These are phyloP conservation scores for Didymella pomorum DNA, from an alignment of 2,329 filamentous ascomycete genomes.

Conservation along the genomic window DNA sequence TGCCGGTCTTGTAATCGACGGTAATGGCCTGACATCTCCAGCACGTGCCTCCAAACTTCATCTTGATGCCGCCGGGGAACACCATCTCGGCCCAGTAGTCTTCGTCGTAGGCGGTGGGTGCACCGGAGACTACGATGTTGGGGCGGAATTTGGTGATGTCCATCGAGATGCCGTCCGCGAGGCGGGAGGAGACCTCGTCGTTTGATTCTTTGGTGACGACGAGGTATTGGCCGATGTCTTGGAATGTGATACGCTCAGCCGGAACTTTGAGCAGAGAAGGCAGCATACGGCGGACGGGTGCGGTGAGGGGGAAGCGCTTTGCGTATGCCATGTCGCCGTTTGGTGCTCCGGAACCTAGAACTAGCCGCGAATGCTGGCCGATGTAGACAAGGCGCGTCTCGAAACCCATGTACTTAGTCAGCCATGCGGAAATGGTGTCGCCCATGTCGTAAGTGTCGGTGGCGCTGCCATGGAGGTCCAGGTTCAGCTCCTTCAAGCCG, in stretches of 20 bases:
- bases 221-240: slow-evolving; percentile 30
- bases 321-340: slow-evolving; percentile 29
- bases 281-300: slow-evolving; percentile 48
- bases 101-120: slow-evolving; percentile 68
- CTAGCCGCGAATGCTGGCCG: slow-evolving; percentile 65
- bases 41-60: slow-evolving; percentile 62
- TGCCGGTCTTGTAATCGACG: slow-evolving; percentile 73
- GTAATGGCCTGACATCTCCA: slow-evolving; percentile 73
- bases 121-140: slow-evolving; percentile 73
- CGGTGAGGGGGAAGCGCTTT: slow-evolving; percentile 18
- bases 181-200: slow-evolving; percentile 47
- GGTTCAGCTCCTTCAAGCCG: slow-evolving; percentile 57
- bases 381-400: slow-evolving; percentile 69
- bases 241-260: slow-evolving; percentile 48
- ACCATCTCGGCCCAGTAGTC: slow-evolving; percentile 74
- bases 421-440: slow-evolving; percentile 66
- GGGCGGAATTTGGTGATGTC: slow-evolving; percentile 76
- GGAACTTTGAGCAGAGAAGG: slow-evolving; percentile 39
- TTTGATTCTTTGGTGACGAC: slow-evolving; percentile 29
- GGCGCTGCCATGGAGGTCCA: slow-evolving; percentile 68
- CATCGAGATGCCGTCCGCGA: slow-evolving; percentile 60
- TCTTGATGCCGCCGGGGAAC: slow-evolving; percentile 50
- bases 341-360: slow-evolving; percentile 69
- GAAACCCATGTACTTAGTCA: slow-evolving; percentile 62
- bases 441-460: slow-evolving; percentile 71